Evolutionary conservation across 305 asterid genomes (phyloP), one percentile per base, ranked within the genome.

Genomic region (Caryopteris hybrid): DNA sequence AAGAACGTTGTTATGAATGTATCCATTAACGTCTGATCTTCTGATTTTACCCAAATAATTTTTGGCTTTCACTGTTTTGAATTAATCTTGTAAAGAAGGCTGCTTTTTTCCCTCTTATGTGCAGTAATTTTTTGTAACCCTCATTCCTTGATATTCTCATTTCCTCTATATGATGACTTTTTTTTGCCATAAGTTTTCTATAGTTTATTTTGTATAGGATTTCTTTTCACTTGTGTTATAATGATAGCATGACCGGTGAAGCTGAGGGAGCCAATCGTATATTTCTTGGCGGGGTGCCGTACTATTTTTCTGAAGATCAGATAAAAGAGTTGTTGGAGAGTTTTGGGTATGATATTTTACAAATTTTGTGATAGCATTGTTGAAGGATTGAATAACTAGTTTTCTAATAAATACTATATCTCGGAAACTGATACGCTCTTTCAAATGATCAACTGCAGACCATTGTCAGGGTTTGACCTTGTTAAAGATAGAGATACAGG

Each of bases 401-500:
- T 77, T 34, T 67, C 11, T 55, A n/a, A 14, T 41, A n/a, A 70
- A 29, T 27, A 54, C 53, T 58, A 38, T 13, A 60, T 53, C 14
- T 43, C 45, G 48, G 58, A 53, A 69, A 57, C 22, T 66, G 55
- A 41, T 56, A 21, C 59, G 8, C 48, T 48, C 55, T 45, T 68
- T 54, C 36, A 62, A 60, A 39, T 64, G 63, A 60, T 64, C 68
- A 18, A 22, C 54, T 74, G 75, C 75, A 83, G 87, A 47, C 85
- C 96, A 22, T 76, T 92, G 76, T 88, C 91, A 10, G 95, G 96
- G 48, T 85, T 92, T 77, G 96, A 90, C 77, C 87, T 92, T 69
- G 96, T 89, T 42, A 92, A 92, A 82, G 98, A 92, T 78, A 86
- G 96, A 74, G 98, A 92, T 74, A 92, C 98, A 7, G 96, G 98